Evolutionary conservation across 345 rosid genomes (phyloP), one percentile per base, ranked within the genome.

Genomic region (Geranium brycei): DNA sequence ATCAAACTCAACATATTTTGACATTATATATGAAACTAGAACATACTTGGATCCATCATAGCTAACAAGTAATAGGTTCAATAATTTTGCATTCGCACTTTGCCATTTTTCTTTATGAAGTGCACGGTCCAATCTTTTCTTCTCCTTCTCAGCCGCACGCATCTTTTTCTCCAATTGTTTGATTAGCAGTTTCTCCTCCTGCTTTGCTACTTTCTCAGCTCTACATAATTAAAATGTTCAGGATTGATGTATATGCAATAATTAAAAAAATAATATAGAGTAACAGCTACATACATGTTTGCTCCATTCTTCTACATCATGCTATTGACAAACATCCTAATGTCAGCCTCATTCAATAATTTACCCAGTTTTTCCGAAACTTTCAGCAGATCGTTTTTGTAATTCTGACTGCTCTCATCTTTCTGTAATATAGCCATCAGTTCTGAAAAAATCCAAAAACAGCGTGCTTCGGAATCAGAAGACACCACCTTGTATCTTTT

Each of bases 131-230:
- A 80, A 74, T 76, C 76, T 85, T 78, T 76, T 93, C 76, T 82
- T 87, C 79, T 90, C 92, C 72, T 82, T 90, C 74, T 86, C 96
- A 70, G 71, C 79, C 76, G 85, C 83, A 53, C 73, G 78, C 76
- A 74, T 87, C 67, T 64, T 81, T 76, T 71, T 90, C 85, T 88
- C 91, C 69, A 93, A 18, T 64, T 93, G 83, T 73, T 76, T 93
- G 57, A 84, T 74, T 62, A 80, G 67, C 72, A 74, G 68, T 64
- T 83, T 90, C 74, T 80, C 86, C 67, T 85, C 89, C 59, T 69
- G 69, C 66, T 78, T 84, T 16, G 81, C 85, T 23, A 81, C 88
- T 71, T 81, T 86, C 65, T 74, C 84, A 69, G 72, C 79, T 79
- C 97, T 89, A 62, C 41, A 65, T 61, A 7, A 40, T 31, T 47